Evolutionary conservation across 805 yeast species (phyloP).

Genomic region (Yamadazyma laniorum): DNA sequence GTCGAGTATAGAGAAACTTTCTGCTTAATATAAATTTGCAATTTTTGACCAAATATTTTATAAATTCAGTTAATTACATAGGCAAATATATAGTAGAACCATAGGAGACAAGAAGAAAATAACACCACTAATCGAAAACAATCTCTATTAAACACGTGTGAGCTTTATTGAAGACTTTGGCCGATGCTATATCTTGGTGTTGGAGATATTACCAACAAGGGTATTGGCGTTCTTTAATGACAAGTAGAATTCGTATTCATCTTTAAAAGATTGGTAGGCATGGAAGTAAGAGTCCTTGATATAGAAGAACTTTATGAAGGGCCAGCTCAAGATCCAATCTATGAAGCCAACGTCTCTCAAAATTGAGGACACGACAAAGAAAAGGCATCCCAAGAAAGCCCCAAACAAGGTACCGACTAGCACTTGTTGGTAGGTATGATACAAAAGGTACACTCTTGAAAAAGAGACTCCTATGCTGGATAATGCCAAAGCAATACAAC

Average conservation of each 20-base stretch:
- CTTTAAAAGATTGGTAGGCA: constrained; percentile 44
- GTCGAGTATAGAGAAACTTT: too few relatives aligned
- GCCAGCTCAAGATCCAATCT: constrained; percentile 61
- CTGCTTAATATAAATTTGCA: too few relatives aligned
- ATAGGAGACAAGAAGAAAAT: too few relatives aligned
- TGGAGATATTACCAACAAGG: constrained; percentile 6
- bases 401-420: constrained; percentile 71
- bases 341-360: constrained; percentile 67
- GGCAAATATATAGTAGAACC: too few relatives aligned
- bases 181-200: constrained; percentile 9
- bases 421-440: constrained; percentile 76
- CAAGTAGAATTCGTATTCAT: constrained; percentile 39
- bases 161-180: too few relatives aligned
- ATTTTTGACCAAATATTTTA: too few relatives aligned
- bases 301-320: constrained; percentile 48
- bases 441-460: constrained; percentile 74
- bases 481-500: constrained; percentile 24
- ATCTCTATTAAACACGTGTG: neutral
- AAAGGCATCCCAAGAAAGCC: constrained; percentile 51
- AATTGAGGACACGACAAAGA: constrained; percentile 51
- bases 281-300: constrained; percentile 61
- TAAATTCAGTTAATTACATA: too few relatives aligned
- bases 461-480: constrained; percentile 48
- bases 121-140: too few relatives aligned
- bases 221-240: constrained; percentile 9